A percentile compares a stretch with the other conserved stretches of the same genome.
Conservation (phyloP, 208 protist species). For the Trypanosoma cruzi region DNA sequence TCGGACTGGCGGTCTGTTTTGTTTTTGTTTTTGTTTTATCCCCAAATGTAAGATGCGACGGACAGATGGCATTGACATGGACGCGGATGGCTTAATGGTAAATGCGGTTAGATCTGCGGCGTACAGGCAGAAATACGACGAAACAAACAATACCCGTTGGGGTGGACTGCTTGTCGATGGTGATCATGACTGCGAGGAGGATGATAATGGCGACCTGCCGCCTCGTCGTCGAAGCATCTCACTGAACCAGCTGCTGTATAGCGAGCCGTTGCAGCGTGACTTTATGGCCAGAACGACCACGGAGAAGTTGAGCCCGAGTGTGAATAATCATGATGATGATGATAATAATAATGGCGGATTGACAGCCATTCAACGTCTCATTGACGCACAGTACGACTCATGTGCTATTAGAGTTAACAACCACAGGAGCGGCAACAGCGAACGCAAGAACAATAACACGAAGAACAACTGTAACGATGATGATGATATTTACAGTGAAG, state of each 20-base stretch:
- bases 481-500: background rate
- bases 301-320: background rate
- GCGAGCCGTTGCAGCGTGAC: background rate
- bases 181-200: background rate
- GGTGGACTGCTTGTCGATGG: background rate
- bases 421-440: too few relatives aligned
- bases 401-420: background rate
- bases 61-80: background rate
- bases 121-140: background rate
- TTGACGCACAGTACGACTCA: constrained; percentile 8
- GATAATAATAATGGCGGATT: constrained; percentile 4
- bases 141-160: background rate
- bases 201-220: background rate
- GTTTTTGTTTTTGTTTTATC: too few relatives aligned
- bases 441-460: too few relatives aligned
- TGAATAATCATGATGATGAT: too few relatives aligned
- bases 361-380: constrained; percentile 15
- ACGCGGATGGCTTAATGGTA: constrained; percentile 11
- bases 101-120: constrained; percentile 6
- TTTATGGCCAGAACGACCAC: background rate
- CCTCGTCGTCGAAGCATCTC: background rate
- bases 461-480: background rate
- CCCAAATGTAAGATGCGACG: background rate
- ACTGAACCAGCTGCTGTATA: background rate
- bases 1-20: too few relatives aligned